A percentile compares a stretch with the other conserved stretches of the same genome.
phyloP scores from a whole-genome alignment of 1,284 basidiomycete genomes.

The Puccinia hordei region DNA sequence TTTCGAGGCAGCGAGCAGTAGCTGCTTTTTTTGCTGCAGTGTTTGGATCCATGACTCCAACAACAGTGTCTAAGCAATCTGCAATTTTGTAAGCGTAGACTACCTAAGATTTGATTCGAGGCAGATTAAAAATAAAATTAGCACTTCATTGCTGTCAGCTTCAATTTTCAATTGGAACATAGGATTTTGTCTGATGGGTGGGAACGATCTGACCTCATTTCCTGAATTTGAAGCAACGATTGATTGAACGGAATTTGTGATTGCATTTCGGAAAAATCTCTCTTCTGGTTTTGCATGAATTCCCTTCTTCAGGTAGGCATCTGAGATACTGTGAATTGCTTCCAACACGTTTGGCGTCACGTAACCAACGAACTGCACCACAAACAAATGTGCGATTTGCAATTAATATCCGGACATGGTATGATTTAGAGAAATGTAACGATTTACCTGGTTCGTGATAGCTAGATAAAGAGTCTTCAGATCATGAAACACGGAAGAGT shows the following conservation, averaged over 20 bases:
- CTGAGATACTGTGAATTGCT: slow-evolving; percentile 36
- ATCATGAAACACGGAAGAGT: slow-evolving; percentile 40
- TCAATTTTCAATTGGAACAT: neutral
- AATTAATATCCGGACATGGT: neutral
- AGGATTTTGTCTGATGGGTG: neutral
- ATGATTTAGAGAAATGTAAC: neutral
- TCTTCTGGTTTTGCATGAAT: slow-evolving; percentile 33
- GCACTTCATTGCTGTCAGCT: neutral
- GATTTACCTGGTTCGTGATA: slow-evolving; percentile 38
- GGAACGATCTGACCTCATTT: slow-evolving; percentile 27
- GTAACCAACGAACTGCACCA: slow-evolving; percentile 43
- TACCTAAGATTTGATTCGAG: slow-evolving; percentile 1
- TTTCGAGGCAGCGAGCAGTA: slow-evolving; percentile 40
- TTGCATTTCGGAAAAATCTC: slow-evolving; percentile 31
- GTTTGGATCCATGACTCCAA: slow-evolving; percentile 38
- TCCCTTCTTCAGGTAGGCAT: slow-evolving; percentile 21
- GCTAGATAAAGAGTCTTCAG: slow-evolving; percentile 44
- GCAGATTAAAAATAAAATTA: neutral
- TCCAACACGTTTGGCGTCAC: slow-evolving; percentile 43
- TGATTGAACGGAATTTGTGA: slow-evolving; percentile 21
- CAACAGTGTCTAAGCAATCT: slow-evolving; percentile 47
- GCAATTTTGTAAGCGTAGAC: slow-evolving; percentile 46
- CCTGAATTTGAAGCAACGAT: slow-evolving; percentile 50
- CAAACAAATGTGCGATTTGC: neutral
- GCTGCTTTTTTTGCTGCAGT: slow-evolving; percentile 41